Conservation (phyloP, 768 basidiomycete genomes). For the Suillus luteus region DNA sequence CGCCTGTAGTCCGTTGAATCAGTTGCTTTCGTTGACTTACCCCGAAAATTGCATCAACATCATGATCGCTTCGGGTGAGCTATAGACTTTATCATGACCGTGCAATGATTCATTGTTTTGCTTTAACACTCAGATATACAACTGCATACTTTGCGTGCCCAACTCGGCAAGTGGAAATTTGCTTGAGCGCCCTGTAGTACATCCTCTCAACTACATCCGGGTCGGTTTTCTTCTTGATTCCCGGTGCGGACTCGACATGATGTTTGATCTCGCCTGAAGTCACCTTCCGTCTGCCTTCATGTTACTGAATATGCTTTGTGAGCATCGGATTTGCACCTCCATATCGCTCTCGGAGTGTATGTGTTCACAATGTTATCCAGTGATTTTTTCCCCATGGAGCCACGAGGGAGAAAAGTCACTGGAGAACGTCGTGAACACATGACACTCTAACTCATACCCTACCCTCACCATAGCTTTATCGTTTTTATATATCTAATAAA, state of each 20-base stretch:
- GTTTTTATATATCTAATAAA: background rate
- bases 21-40: background rate
- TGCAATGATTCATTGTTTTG: background rate
- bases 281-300: background rate
- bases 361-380: too few species aligned
- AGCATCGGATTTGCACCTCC: too few species aligned
- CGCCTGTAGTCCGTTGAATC: background rate
- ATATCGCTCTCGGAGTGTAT: too few species aligned
- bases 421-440: too few species aligned
- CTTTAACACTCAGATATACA: background rate
- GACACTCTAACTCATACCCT: background rate
- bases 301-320: background rate
- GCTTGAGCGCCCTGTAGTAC: background rate
- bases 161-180: background rate
- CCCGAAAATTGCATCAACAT: background rate
- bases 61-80: constrained; percentile 2
- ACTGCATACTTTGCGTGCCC: background rate
- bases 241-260: background rate
- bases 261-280: background rate
- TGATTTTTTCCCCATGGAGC: background rate
- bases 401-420: too few species aligned
- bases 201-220: background rate
- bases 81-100: background rate
- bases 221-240: background rate
- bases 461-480: background rate